These are phyloP conservation scores for Globisporangium solare DNA, from an alignment of 352 stramenopile species.

Conservation along the genomic window DNA sequence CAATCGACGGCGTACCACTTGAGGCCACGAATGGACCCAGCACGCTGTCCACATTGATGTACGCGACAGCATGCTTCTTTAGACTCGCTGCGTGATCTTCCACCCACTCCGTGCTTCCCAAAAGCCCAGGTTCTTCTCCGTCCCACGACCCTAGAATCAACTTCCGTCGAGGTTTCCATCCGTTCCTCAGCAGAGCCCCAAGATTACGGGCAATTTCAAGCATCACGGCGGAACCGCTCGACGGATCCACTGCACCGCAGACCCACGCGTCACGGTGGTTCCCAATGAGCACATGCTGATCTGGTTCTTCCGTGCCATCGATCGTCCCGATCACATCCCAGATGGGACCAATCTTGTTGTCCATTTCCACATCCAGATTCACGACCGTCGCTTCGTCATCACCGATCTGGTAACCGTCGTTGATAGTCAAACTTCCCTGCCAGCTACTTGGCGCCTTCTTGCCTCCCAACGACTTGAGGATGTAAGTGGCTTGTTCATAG, in stretches of 20 bases:
- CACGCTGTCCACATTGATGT: conserved; percentile 85
- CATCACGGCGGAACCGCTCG: conserved; percentile 71
- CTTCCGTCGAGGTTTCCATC: conserved; percentile 67
- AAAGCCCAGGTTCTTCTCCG: conserved; percentile 79
- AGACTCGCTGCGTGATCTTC: conserved; percentile 56
- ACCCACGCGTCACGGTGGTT: conserved; percentile 93
- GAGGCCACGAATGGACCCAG: conserved; percentile 46
- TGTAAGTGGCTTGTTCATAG: conserved; percentile 76
- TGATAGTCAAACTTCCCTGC: conserved; percentile 54
- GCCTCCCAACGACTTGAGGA: conserved; percentile 66
- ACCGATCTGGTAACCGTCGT: conserved; percentile 67
- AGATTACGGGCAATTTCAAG: conserved; percentile 80
- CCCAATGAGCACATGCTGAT: conserved; percentile 76
- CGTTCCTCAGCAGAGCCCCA: conserved; percentile 48
- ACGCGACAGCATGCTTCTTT: conserved; percentile 57
- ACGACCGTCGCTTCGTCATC: conserved; percentile 55
- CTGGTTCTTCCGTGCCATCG: conserved; percentile 45
- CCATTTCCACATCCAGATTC: conserved; percentile 60
- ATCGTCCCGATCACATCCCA: conserved; percentile 88
- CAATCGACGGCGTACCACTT: conserved; percentile 63
- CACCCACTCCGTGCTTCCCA: conserved; percentile 81
- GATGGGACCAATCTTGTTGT: conserved; percentile 77
- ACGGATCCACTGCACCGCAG: conserved; percentile 83
- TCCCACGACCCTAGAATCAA: conserved; percentile 84
- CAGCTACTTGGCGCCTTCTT: conserved; percentile 44